phyloP scores from a whole-genome alignment of 768 basidiomycete genomes.

The Boletus reticuloceps region DNA sequence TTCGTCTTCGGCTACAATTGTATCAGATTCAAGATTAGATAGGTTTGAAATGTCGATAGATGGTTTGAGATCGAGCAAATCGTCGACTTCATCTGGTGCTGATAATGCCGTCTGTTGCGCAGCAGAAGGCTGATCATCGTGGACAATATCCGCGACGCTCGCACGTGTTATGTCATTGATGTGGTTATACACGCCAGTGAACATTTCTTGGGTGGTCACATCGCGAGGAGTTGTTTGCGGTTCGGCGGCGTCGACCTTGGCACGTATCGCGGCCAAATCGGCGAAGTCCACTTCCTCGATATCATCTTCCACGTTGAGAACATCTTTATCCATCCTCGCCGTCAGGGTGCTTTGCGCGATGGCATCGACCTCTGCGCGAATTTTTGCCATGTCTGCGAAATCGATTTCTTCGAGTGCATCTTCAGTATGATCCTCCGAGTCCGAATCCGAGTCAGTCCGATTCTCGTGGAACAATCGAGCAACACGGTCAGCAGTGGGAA shows the following conservation, averaged over 20 bases:
- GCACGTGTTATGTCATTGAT: neutral
- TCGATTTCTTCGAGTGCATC: conserved; percentile 58
- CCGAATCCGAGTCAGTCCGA: conserved; percentile 31
- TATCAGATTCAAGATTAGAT: neutral
- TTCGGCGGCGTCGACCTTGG: conserved; percentile 10
- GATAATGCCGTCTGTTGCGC: neutral
- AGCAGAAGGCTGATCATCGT: neutral
- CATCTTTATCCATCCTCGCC: neutral
- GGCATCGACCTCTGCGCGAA: conserved; percentile 42
- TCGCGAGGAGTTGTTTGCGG: conserved; percentile 9
- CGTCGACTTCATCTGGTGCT: neutral
- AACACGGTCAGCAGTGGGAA: conserved; percentile 71
- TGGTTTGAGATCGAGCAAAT: conserved; percentile 5
- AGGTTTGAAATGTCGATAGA: conserved; percentile 8
- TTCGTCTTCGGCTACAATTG: neutral
- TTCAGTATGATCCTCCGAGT: conserved; percentile 28
- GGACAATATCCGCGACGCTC: conserved; percentile 1
- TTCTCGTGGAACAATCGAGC: conserved; percentile 56
- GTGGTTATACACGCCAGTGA: conserved; percentile 36
- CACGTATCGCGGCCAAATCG: conserved; percentile 28
- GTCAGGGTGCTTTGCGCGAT: conserved; percentile 4
- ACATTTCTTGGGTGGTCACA: conserved; percentile 32
- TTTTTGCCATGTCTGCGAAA: conserved; percentile 55
- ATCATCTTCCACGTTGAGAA: conserved; percentile 38
- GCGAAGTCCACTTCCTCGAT: conserved; percentile 52